Evolutionary conservation across 1,284 basidiomycete genomes (phyloP), one percentile per base, ranked within the genome.

Genomic region (Pyrrhoderma noxium): DNA sequence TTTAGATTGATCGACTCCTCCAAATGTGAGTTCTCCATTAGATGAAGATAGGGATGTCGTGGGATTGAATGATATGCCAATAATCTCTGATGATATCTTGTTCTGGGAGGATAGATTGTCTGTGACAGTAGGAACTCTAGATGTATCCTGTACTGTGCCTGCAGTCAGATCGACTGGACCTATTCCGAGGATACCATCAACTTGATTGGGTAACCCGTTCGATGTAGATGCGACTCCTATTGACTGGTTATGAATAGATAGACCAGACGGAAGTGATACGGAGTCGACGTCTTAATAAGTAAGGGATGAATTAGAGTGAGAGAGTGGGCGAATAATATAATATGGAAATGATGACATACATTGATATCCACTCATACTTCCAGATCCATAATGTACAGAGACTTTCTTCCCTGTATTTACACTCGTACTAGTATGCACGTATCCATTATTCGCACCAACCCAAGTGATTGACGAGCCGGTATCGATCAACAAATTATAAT

Each of bases 111-210:
- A 39, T 13, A 60, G 52, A 35, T 59, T 58, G 49, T 61, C 60
- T 9, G 55, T 60, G 13, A 62, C 57, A 11, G 59, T 62, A 14
- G 60, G 61, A n/a, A 62, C 56, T 22, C 47, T 54, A 23, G 45
- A 35, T 8, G 8, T 35, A 8, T 37, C 49, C 13, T 44, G 47
- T 3, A 58, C 47, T 18, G 60, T 61, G n/a, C 49, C 54, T n/a
- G 21, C 27, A 0, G 67, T 69, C 41, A 68, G 45, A 44, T 39
- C 49, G 16, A 56, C 53, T 21, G 69, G 67, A 8, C 68, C 67
- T n/a, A 71, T 55, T 2, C 56, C 70, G 19, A 74, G 54, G 50
- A 74, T 73, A 2, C 73, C 73, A 53, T 74, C 72, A 13, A 67
- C 61, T 34, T 51, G 67, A 11, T 16, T 9, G 21, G 56, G 47